Evolutionary conservation across 805 yeast genomes (phyloP).

Genomic region (Nakazawaea wickerhamii): DNA sequence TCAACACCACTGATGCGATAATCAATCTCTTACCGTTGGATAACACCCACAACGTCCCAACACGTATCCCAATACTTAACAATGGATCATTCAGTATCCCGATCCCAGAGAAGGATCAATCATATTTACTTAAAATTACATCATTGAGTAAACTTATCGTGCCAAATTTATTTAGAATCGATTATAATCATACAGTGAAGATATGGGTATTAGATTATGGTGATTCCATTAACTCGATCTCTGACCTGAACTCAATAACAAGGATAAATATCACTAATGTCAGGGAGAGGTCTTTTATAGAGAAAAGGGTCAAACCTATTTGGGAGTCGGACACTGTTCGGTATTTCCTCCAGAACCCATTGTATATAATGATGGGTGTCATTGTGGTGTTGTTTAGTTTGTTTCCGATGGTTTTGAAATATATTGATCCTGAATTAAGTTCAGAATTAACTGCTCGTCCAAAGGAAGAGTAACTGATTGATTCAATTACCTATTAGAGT

Average conservation of each 20-base stretch:
- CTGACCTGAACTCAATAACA: background rate
- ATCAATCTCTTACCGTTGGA: background rate
- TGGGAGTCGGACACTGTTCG: background rate
- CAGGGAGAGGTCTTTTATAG: background rate
- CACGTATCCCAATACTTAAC: background rate
- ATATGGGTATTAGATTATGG: conserved; percentile 9
- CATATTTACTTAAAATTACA: background rate
- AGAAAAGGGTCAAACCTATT: conserved; percentile 5
- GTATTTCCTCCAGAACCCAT: conserved; percentile 1
- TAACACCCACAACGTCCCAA: background rate
- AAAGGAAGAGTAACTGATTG: background rate
- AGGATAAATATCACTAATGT: background rate
- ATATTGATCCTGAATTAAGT: conserved; percentile 6
- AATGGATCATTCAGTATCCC: conserved; percentile 8
- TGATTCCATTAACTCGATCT: conserved; percentile 3
- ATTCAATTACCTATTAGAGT: too few relatives aligned
- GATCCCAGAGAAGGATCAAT: background rate
- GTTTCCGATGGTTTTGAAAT: conserved; percentile 1
- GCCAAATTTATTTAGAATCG: conserved; percentile 9
- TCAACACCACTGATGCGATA: background rate
- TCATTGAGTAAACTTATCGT: background rate
- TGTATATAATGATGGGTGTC: conserved; percentile 1
- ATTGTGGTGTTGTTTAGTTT: conserved; percentile 1
- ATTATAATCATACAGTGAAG: background rate
- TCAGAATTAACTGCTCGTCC: background rate